These are phyloP conservation scores for Coemansia sp. DNA, from an alignment of 192 early-diverging fungal genomes.

Conservation along the genomic window DNA sequence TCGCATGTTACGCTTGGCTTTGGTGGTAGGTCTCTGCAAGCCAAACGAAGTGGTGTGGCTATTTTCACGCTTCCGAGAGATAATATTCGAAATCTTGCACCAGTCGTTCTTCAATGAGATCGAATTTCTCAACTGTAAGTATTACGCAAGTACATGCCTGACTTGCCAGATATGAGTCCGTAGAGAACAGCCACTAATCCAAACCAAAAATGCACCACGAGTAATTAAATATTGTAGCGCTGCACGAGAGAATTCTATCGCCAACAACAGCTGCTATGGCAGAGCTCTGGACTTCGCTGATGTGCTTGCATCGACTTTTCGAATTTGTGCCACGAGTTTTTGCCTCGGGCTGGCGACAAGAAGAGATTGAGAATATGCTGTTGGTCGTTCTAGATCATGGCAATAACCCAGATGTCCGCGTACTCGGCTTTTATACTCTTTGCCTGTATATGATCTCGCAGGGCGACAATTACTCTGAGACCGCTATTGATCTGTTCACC, in stretches of 20 bases:
- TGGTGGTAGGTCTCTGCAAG: conserved; percentile 14
- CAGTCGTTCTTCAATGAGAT: conserved; percentile 22
- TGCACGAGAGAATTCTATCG: conserved; percentile 39
- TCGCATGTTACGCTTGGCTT: background rate
- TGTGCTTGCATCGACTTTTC: conserved; percentile 25
- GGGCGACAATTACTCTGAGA: conserved; percentile 22
- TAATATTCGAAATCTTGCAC: conserved; percentile 31
- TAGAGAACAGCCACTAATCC: background rate
- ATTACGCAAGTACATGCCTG: background rate
- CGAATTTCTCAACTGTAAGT: conserved; percentile 42
- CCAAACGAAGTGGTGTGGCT: conserved; percentile 43
- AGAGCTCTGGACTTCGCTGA: conserved; percentile 26
- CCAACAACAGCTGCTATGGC: conserved; percentile 13
- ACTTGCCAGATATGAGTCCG: background rate
- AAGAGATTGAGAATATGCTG: conserved; percentile 47
- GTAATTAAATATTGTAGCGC: conserved; percentile 12
- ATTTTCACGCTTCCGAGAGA: conserved; percentile 25
- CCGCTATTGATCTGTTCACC: conserved; percentile 34
- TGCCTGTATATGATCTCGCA: conserved; percentile 29
- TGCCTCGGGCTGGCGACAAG: conserved; percentile 34
- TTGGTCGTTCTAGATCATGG: conserved; percentile 49
- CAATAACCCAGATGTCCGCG: conserved; percentile 45
- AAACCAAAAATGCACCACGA: background rate
- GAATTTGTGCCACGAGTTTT: conserved; percentile 35
- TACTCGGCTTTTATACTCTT: conserved; percentile 33